phyloP scores from a whole-genome alignment of 2,329 filamentous ascomycete genomes.

The Dryadomyces sulphureus region DNA sequence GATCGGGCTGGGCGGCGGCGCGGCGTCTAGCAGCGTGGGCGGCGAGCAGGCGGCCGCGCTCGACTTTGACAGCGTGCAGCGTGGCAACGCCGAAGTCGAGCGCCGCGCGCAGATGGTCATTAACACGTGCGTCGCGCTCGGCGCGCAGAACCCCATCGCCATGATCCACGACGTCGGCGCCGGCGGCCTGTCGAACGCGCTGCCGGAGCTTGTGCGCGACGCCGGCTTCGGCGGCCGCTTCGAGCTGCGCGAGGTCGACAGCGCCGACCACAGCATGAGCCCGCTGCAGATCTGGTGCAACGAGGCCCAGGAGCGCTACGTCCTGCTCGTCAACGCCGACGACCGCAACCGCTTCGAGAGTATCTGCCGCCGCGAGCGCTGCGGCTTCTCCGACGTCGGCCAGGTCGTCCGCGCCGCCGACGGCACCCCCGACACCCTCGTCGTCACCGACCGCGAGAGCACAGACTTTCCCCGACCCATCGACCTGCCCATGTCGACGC shows the following conservation, averaged over 20 bases:
- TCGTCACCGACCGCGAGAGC: conserved; percentile 71
- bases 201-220: conserved; percentile 85
- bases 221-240: conserved; percentile 83
- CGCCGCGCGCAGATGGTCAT: conserved; percentile 95
- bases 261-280: conserved; percentile 79
- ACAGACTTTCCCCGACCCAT: conserved; percentile 63
- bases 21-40: conserved; percentile 80
- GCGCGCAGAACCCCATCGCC: conserved; percentile 73
- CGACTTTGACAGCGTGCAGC: conserved; percentile 93
- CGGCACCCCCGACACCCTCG: conserved; percentile 51
- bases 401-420: conserved; percentile 45
- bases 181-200: conserved; percentile 59
- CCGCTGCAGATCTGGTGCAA: conserved; percentile 97
- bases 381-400: conserved; percentile 84
- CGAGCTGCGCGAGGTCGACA: conserved; percentile 88
- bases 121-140: conserved; percentile 78
- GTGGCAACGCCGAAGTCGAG: conserved; percentile 94
- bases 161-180: conserved; percentile 98
- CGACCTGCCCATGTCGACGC: conserved; percentile 72
- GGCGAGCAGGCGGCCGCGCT: conserved; percentile 81
- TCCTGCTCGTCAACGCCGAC: conserved; percentile 72
- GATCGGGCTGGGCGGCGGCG: conserved; percentile 89
- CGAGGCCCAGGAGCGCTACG: conserved; percentile 92
- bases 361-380: conserved; percentile 65
- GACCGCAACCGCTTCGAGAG: conserved; percentile 61